Percentiles rank a stretch among this genome's conserved stretches.
phyloP scores from a whole-genome alignment of 768 basidiomycete genomes.

The Calvatia gigantea region DNA sequence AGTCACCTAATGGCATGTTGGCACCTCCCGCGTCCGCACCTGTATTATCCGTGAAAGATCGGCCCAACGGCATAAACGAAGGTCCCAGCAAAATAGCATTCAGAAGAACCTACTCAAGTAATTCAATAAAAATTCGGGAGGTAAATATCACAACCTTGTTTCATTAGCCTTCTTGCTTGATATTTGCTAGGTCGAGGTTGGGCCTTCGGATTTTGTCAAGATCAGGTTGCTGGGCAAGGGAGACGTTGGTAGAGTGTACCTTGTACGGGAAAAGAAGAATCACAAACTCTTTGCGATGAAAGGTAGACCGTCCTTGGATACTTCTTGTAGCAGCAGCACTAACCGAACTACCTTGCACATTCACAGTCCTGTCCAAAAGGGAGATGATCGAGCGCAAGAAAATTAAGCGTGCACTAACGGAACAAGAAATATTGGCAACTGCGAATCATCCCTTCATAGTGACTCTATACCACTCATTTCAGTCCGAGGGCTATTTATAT shows the following conservation, averaged over 20 bases:
- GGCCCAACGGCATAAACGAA: constrained; percentile 39
- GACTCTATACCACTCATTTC: constrained; percentile 98
- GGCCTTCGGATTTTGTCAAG: constrained; percentile 92
- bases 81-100: constrained; percentile 68
- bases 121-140: constrained; percentile 91
- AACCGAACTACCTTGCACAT: constrained; percentile 30
- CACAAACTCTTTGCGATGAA: constrained; percentile 98
- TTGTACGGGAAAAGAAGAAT: constrained; percentile 97
- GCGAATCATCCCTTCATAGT: constrained; percentile 99
- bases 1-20: constrained; percentile 42
- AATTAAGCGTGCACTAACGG: constrained; percentile 97
- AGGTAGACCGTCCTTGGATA: constrained; percentile 52
- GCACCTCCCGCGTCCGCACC: constrained; percentile 34
- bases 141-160: constrained; percentile 35
- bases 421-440: constrained; percentile 98
- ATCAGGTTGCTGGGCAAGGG: constrained; percentile 98
- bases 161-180: constrained; percentile 15
- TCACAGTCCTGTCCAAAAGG: constrained; percentile 91
- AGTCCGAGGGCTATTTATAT: constrained; percentile 96
- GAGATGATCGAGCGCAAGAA: constrained; percentile 99
- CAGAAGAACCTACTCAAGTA: constrained; percentile 93
- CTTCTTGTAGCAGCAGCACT: constrained; percentile 32
- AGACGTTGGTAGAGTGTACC: constrained; percentile 97
- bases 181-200: constrained; percentile 77
- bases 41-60: constrained; percentile 33